Conservation (phyloP, 2,329 filamentous ascomycete genomes). For the Exophiala sp. region DNA sequence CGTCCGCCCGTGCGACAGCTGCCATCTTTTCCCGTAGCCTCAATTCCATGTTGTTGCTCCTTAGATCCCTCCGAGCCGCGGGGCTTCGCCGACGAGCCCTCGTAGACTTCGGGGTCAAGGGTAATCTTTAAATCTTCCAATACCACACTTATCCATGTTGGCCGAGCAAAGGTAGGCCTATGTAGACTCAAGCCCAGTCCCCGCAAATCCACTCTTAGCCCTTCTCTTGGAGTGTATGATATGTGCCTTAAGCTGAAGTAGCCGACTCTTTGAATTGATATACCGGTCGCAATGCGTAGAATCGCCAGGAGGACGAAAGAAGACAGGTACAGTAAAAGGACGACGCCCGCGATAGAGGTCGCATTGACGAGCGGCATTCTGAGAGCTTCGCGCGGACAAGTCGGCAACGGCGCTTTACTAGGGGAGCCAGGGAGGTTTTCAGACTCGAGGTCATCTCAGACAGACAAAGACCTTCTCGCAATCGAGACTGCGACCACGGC, state of each 20-base stretch:
- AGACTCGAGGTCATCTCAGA: slow-evolving; percentile 8
- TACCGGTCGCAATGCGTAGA: slow-evolving; percentile 81
- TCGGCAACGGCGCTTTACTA: slow-evolving; percentile 2
- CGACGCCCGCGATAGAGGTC: slow-evolving; percentile 79
- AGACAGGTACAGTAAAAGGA: slow-evolving; percentile 80
- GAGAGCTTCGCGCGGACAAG: background rate
- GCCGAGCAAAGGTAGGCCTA: slow-evolving; percentile 91
- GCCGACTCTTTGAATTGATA: slow-evolving; percentile 92
- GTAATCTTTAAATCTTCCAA: slow-evolving; percentile 80
- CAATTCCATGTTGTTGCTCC: slow-evolving; percentile 19
- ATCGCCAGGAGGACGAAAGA: slow-evolving; percentile 93
- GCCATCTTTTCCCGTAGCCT: slow-evolving; percentile 28
- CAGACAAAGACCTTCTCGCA: background rate
- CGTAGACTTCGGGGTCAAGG: slow-evolving; percentile 67
- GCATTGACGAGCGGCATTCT: slow-evolving; percentile 49
- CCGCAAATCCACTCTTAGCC: slow-evolving; percentile 80
- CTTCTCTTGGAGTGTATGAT: slow-evolving; percentile 82
- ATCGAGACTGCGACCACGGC: slow-evolving; percentile 6
- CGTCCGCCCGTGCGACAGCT: slow-evolving; percentile 33
- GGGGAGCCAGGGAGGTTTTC: background rate
- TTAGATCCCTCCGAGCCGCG: slow-evolving; percentile 13
- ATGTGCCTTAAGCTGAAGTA: slow-evolving; percentile 88
- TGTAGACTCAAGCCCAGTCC: slow-evolving; percentile 83
- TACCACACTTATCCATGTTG: slow-evolving; percentile 90
- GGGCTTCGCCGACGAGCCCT: slow-evolving; percentile 5